phyloP scores from a whole-genome alignment of 495 filamentous ascomycete genomes.

The Tetracladium marchalianum region DNA sequence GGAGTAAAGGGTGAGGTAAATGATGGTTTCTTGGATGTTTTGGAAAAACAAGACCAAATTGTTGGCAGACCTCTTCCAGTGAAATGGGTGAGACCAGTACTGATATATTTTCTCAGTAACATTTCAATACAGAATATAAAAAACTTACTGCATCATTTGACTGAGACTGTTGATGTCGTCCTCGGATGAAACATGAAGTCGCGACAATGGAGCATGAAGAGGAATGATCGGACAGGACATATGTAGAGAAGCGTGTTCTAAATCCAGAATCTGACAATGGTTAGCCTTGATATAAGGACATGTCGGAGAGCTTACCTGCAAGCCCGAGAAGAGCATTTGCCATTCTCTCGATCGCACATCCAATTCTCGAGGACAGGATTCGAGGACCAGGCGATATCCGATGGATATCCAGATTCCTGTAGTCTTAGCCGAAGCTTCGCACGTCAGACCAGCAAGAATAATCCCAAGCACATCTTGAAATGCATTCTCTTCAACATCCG shows the following conservation, averaged over 20 bases:
- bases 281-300: neutral
- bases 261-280: conserved; percentile 27
- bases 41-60: conserved; percentile 30
- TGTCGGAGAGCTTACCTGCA: conserved; percentile 21
- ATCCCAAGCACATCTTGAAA: conserved; percentile 31
- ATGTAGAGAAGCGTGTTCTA: conserved; percentile 34
- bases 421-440: conserved; percentile 27
- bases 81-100: conserved; percentile 28
- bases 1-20: conserved; percentile 23
- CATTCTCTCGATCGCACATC: conserved; percentile 22
- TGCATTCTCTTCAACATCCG: conserved; percentile 8
- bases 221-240: conserved; percentile 31
- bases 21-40: conserved; percentile 7
- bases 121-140: no score
- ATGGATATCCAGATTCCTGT: conserved; percentile 33
- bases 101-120: no score
- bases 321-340: conserved; percentile 28
- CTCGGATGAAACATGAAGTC: conserved; percentile 22
- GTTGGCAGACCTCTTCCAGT: conserved; percentile 29
- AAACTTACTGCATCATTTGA: conserved; percentile 28
- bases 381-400: conserved; percentile 29
- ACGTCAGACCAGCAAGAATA: conserved; percentile 32
- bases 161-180: conserved; percentile 28
- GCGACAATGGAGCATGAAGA: conserved; percentile 22
- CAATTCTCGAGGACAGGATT: conserved; percentile 21